Percentiles rank a stretch among this genome's conserved stretches.
phyloP scores from a whole-genome alignment of 2,329 filamentous ascomycete genomes.

The Fusarium austroafricanum region DNA sequence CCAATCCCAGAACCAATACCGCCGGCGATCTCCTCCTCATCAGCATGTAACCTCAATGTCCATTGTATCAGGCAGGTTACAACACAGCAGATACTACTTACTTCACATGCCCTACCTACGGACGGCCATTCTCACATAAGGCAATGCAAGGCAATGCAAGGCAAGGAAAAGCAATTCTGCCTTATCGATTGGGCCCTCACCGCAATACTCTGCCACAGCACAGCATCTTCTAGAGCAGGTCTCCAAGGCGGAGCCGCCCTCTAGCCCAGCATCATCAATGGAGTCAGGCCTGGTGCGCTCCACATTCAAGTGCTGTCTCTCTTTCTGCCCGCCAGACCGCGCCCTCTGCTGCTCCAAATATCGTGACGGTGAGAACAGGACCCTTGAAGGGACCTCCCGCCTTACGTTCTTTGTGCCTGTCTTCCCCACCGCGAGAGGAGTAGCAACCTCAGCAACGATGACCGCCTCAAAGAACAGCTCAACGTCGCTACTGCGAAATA shows the following conservation, averaged over 20 bases:
- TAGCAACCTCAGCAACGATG: not conserved
- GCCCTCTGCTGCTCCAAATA: slow-evolving; percentile 17
- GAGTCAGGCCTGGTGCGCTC: slow-evolving; percentile 24
- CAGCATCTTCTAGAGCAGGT: not conserved
- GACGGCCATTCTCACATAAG: slow-evolving; percentile 2
- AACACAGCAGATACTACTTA: slow-evolving; percentile 22
- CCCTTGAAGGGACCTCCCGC: slow-evolving; percentile 16
- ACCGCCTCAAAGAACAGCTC: slow-evolving; percentile 12
- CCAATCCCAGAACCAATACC: slow-evolving; percentile 20
- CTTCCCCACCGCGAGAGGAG: slow-evolving; percentile 3
- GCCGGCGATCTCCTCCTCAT: slow-evolving; percentile 26
- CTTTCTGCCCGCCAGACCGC: slow-evolving; percentile 31
- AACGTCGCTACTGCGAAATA: slow-evolving; percentile 4
- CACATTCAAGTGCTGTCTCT: slow-evolving; percentile 10
- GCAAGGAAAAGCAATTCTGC: not conserved
- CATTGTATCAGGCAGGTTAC: slow-evolving; percentile 36
- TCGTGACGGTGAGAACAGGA: slow-evolving; percentile 20
- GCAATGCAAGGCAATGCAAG: not conserved
- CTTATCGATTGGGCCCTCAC: slow-evolving; percentile 30
- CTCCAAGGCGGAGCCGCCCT: slow-evolving; percentile 18
- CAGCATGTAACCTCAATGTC: slow-evolving; percentile 13
- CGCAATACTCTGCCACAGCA: slow-evolving; percentile 28
- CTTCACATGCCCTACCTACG: no score
- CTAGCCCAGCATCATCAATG: slow-evolving; percentile 2
- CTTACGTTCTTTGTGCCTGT: not conserved